Conservation (phyloP, 2,329 filamentous ascomycete species). For the Diaporthe vexans region DNA sequence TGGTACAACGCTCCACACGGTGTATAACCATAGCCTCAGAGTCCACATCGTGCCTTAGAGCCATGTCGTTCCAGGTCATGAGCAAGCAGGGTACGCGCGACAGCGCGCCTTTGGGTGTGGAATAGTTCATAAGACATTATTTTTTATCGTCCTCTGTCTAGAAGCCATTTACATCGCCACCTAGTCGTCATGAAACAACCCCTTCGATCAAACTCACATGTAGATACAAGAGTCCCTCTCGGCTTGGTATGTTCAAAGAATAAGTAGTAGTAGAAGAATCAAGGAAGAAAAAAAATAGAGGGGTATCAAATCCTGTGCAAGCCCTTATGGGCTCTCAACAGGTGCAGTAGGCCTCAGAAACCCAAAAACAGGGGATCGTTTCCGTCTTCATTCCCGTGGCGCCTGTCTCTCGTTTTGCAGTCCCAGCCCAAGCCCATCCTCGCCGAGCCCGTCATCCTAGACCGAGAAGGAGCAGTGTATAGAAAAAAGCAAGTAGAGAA, state of each 20-base stretch:
- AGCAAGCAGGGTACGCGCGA: background rate
- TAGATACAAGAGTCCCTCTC: conserved; percentile 22
- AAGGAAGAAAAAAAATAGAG: conserved; percentile 4
- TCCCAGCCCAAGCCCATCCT: background rate
- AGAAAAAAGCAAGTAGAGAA: conserved; percentile 1
- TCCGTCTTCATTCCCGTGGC: background rate
- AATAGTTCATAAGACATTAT: conserved; percentile 33
- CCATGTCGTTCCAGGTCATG: background rate
- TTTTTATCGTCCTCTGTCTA: conserved; percentile 26
- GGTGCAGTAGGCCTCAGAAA: conserved; percentile 12
- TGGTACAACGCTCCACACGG: background rate
- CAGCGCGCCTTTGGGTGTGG: background rate
- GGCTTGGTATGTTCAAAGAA: conserved; percentile 29
- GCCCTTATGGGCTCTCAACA: conserved; percentile 16
- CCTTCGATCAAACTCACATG: background rate
- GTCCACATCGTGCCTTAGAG: too few species aligned
- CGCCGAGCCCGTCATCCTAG: conserved; percentile 1
- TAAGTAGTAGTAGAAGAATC: conserved; percentile 6
- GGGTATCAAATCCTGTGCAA: conserved; percentile 42
- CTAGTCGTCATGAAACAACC: conserved; percentile 22
- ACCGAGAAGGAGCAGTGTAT: background rate
- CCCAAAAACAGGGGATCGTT: background rate
- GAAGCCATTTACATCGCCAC: conserved; percentile 25
- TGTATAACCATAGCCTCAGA: background rate
- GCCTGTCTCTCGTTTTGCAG: background rate